Evolutionary conservation across 2,329 filamentous ascomycete genomes (phyloP).

Genomic region (Aspergillus aculeatinus): DNA sequence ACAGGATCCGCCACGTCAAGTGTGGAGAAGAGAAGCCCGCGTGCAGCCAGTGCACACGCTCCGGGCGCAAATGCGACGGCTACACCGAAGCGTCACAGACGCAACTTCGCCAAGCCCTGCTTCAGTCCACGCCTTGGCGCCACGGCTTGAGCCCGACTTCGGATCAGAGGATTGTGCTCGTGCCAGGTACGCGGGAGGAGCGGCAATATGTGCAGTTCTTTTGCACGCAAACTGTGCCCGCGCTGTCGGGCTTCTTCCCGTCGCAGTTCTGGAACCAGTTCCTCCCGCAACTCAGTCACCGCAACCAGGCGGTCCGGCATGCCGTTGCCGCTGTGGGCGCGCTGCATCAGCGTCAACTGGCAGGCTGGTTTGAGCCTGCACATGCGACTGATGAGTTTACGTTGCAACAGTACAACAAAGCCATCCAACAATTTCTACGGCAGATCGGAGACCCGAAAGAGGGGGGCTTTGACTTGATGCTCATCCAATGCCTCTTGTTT

Average conservation of each 20-base stretch:
- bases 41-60: slow-evolving; percentile 55
- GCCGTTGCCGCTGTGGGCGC: slow-evolving; percentile 52
- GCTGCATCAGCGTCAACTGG: slow-evolving; percentile 41
- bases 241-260: slow-evolving; percentile 46
- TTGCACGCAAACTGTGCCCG: slow-evolving; percentile 40
- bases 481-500: slow-evolving; percentile 22
- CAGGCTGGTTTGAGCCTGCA: background rate
- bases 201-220: slow-evolving; percentile 44
- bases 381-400: slow-evolving; percentile 34
- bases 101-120: slow-evolving; percentile 11
- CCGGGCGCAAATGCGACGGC: slow-evolving; percentile 58
- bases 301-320: slow-evolving; percentile 51
- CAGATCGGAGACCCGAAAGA: slow-evolving; percentile 20
- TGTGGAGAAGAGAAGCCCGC: slow-evolving; percentile 57
- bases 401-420: slow-evolving; percentile 51
- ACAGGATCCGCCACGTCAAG: slow-evolving; percentile 56
- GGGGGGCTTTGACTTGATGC: slow-evolving; percentile 8
- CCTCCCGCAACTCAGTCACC: slow-evolving; percentile 48
- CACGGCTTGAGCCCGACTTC: slow-evolving; percentile 7
- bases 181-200: slow-evolving; percentile 31
- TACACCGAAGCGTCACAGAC: slow-evolving; percentile 38
- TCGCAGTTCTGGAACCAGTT: slow-evolving; percentile 34
- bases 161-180: slow-evolving; percentile 20
- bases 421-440: slow-evolving; percentile 43
- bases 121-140: background rate